Conservation (phyloP, 2,329 filamentous ascomycete species). For the Exserohilum turcica region DNA sequence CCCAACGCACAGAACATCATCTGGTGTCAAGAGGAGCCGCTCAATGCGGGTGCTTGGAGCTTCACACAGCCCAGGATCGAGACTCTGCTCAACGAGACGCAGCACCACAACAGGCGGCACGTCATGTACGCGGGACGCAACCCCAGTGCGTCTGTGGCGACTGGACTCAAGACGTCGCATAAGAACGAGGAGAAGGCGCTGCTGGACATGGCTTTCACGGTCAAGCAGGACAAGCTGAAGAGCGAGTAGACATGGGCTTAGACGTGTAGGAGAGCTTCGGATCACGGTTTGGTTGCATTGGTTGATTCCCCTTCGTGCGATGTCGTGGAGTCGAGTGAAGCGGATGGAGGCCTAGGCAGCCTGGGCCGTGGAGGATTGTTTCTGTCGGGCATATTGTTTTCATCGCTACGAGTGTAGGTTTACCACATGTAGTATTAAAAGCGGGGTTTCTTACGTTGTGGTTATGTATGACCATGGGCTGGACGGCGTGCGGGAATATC, state of each 20-base stretch:
- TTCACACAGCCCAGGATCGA: slow-evolving; percentile 98
- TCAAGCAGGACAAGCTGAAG: slow-evolving; percentile 70
- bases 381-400: slow-evolving; percentile 31
- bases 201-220: slow-evolving; percentile 66
- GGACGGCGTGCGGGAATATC: too few species aligned
- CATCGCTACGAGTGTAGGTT: slow-evolving; percentile 38
- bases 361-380: slow-evolving; percentile 15
- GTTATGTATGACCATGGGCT: neutral
- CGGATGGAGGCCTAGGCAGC: neutral
- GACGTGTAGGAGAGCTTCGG: neutral
- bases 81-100: slow-evolving; percentile 89
- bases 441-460: slow-evolving; percentile 17
- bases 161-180: slow-evolving; percentile 86
- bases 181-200: slow-evolving; percentile 91
- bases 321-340: neutral
- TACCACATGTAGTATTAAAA: slow-evolving; percentile 39
- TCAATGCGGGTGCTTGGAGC: slow-evolving; percentile 96
- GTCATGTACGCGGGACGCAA: slow-evolving; percentile 96
- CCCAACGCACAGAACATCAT: slow-evolving; percentile 97
- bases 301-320: slow-evolving; percentile 19
- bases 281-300: slow-evolving; percentile 20
- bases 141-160: slow-evolving; percentile 91
- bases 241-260: slow-evolving; percentile 56
- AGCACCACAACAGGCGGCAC: slow-evolving; percentile 91
- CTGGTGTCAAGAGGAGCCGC: slow-evolving; percentile 95